Evolutionary conservation across 2,329 filamentous ascomycete genomes (phyloP).

Genomic region (Dichotomopilus funicola): DNA sequence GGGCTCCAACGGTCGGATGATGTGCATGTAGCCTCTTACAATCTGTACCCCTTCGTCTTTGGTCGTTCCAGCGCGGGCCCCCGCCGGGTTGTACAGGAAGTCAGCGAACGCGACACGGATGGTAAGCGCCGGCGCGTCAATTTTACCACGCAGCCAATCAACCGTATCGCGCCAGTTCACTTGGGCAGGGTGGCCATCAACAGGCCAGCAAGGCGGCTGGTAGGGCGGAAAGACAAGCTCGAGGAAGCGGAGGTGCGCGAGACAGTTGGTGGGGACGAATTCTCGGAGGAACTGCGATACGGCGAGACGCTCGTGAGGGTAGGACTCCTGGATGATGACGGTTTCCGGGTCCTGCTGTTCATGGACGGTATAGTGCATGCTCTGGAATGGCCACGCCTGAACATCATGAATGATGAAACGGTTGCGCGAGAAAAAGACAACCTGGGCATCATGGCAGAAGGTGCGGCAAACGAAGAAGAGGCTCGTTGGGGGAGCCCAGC

Average conservation of each 20-base stretch:
- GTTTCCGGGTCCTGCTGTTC: too few relatives aligned
- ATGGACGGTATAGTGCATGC: too few relatives aligned
- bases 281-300: constrained; percentile 5
- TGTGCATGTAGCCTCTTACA: background rate
- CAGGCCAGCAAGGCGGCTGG: too few relatives aligned
- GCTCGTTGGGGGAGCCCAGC: constrained; percentile 2
- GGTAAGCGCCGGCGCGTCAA: too few relatives aligned
- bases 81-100: background rate
- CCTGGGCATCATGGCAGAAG: constrained; percentile 1
- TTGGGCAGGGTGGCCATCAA: too few relatives aligned
- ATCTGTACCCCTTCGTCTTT: background rate
- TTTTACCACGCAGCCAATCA: too few relatives aligned
- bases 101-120: too few relatives aligned
- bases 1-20: background rate
- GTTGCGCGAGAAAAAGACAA: constrained; percentile 13
- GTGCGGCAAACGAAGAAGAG: constrained; percentile 2
- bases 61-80: background rate
- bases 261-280: background rate
- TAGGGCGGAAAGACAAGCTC: constrained; percentile 9
- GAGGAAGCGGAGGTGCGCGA: constrained; percentile 7
- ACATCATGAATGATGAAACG: too few relatives aligned
- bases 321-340: too few relatives aligned
- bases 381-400: too few relatives aligned
- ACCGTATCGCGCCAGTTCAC: too few relatives aligned
- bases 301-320: too few relatives aligned